Evolutionary conservation across 2,329 filamentous ascomycete species (phyloP).

Genomic region (Claviceps paspali): DNA sequence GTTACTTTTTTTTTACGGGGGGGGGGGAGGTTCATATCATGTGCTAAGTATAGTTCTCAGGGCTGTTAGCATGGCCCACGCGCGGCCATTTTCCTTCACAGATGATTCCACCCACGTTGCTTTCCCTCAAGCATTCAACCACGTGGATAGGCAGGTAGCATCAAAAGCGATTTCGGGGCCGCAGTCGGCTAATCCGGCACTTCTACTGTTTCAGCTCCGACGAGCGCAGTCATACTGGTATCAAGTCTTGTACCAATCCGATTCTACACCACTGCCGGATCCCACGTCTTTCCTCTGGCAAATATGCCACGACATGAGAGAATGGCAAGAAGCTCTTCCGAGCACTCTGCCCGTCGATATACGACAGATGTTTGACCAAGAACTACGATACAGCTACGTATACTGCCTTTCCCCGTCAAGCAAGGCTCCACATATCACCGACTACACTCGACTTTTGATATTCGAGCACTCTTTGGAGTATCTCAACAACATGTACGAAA

Average conservation of each 20-base stretch:
- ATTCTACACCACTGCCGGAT: conserved; percentile 51
- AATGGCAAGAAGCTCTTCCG: conserved; percentile 70
- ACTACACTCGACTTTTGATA: conserved; percentile 65
- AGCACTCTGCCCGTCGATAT: conserved; percentile 47
- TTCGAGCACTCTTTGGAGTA: conserved; percentile 82
- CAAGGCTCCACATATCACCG: conserved; percentile 53
- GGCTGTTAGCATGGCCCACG: conserved; percentile 76
- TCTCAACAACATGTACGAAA: conserved; percentile 55
- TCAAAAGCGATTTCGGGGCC: conserved; percentile 27
- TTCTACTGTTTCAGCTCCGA: conserved; percentile 71
- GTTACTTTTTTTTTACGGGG: neutral
- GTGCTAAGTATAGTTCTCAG: conserved; percentile 26
- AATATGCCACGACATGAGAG: conserved; percentile 58
- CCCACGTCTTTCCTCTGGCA: conserved; percentile 60
- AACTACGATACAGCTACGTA: conserved; percentile 80
- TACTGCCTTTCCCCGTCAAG: conserved; percentile 75
- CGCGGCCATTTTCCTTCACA: conserved; percentile 81
- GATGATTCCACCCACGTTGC: conserved; percentile 74
- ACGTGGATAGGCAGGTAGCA: conserved; percentile 26
- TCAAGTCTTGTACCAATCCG: conserved; percentile 71
- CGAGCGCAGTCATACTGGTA: conserved; percentile 80
- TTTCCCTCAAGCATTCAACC: conserved; percentile 43
- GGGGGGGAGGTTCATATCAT: too few relatives aligned
- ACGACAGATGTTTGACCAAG: conserved; percentile 68
- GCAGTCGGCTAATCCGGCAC: conserved; percentile 50